Percentiles rank a stretch among this genome's conserved stretches.
phyloP scores from a whole-genome alignment of 2,329 filamentous ascomycete genomes.

The Peltaster fructicola region DNA sequence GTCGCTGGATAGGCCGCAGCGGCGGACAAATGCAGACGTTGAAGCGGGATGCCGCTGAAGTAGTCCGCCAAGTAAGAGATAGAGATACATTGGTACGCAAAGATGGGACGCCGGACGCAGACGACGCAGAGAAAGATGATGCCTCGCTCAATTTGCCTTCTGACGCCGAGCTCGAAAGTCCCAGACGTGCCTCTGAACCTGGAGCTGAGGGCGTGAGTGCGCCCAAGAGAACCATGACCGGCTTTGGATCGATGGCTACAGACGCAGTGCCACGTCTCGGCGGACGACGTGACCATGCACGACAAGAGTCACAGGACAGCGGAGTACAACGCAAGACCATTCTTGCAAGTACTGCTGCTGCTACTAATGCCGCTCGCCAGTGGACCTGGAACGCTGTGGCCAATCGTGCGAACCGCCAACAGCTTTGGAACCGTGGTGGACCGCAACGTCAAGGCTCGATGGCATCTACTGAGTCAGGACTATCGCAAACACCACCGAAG shows the following conservation, averaged over 20 bases:
- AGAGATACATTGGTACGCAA: conserved; percentile 1
- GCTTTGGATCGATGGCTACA: too few species aligned
- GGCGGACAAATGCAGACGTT: background rate
- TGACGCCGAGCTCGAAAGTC: too few species aligned
- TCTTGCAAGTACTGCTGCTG: conserved; percentile 16
- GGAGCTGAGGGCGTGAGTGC: too few species aligned
- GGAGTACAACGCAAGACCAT: conserved; percentile 10
- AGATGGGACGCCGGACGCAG: background rate
- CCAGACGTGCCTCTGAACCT: too few species aligned
- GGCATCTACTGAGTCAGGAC: too few species aligned
- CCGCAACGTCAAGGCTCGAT: conserved; percentile 1
- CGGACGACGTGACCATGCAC: too few species aligned
- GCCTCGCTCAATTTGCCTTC: too few species aligned
- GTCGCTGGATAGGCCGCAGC: conserved; percentile 5
- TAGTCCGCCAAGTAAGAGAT: conserved; percentile 13
- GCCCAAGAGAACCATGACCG: too few species aligned
- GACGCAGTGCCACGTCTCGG: too few species aligned
- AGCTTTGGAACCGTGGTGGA: conserved; percentile 2
- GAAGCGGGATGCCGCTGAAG: conserved; percentile 13
- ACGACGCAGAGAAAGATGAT: conserved; percentile 1
- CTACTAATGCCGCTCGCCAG: conserved; percentile 15
- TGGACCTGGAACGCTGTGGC: conserved; percentile 16
- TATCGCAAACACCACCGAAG: too few species aligned
- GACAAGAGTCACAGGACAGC: conserved; percentile 2
- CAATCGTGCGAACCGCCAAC: conserved; percentile 6